phyloP scores from a whole-genome alignment of 495 filamentous ascomycete species.

The Xanthoparmelia taractica region DNA sequence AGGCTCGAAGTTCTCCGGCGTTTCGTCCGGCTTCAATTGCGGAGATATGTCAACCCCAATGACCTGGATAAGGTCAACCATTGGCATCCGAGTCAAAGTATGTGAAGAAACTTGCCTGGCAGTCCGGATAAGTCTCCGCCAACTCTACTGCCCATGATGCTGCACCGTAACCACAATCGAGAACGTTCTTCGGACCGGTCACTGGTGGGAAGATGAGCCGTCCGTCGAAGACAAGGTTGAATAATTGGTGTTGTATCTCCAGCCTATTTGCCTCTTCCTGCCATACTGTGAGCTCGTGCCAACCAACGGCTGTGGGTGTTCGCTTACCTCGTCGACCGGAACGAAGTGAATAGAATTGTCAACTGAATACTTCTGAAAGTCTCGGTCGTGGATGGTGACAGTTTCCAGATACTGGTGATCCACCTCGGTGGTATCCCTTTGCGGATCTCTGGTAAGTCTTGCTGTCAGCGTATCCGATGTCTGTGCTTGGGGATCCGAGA shows the following conservation, averaged over 20 bases:
- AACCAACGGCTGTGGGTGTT: background rate
- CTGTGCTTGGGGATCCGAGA: background rate
- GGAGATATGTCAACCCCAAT: slow-evolving; percentile 75
- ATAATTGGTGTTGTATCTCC: slow-evolving; percentile 59
- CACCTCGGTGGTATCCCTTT: slow-evolving; percentile 47
- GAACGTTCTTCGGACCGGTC: slow-evolving; percentile 50
- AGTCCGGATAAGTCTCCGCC: slow-evolving; percentile 60
- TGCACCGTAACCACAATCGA: slow-evolving; percentile 73
- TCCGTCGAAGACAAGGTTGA: slow-evolving; percentile 65
- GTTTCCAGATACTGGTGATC: slow-evolving; percentile 55
- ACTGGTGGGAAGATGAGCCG: slow-evolving; percentile 76
- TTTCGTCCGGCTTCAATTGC: slow-evolving; percentile 61
- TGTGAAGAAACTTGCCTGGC: slow-evolving; percentile 50
- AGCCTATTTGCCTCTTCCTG: slow-evolving; percentile 79
- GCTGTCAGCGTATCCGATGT: background rate
- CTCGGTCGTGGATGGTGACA: slow-evolving; percentile 57
- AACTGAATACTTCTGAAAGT: slow-evolving; percentile 67
- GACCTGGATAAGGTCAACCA: slow-evolving; percentile 44
- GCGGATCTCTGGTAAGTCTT: slow-evolving; percentile 35
- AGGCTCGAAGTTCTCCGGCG: slow-evolving; percentile 61
- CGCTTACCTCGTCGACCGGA: slow-evolving; percentile 75
- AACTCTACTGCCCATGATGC: slow-evolving; percentile 55
- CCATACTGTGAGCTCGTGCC: slow-evolving; percentile 20
- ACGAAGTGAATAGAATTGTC: slow-evolving; percentile 66
- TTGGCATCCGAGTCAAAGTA: background rate